Conservation (phyloP, 345 rosid species). For the Firmiana major region DNA sequence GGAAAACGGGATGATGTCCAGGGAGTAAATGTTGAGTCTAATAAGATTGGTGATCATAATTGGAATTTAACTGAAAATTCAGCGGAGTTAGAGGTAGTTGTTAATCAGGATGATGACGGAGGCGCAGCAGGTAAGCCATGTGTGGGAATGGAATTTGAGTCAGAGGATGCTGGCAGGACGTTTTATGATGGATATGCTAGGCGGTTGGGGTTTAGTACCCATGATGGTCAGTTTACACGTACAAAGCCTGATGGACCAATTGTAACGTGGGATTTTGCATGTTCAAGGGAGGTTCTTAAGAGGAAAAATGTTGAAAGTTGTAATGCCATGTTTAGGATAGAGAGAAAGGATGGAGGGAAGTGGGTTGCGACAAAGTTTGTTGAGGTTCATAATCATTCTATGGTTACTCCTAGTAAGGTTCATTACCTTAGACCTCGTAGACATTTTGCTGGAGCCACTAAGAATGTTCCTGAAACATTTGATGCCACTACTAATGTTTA, state of each 20-base stretch:
- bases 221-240: conserved; percentile 52
- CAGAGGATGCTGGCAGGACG: conserved; percentile 48
- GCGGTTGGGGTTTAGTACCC: conserved; percentile 43
- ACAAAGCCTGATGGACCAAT: conserved; percentile 61
- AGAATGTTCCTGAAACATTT: conserved; percentile 30
- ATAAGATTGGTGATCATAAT: not conserved
- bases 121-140: conserved; percentile 25
- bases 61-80: conserved; percentile 9
- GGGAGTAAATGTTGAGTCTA: not conserved
- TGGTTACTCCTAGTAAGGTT: conserved; percentile 37
- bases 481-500: conserved; percentile 35
- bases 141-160: conserved; percentile 57
- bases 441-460: conserved; percentile 50
- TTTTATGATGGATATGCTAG: conserved; percentile 51
- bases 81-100: not conserved
- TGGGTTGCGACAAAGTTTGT: conserved; percentile 57
- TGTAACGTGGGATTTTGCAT: conserved; percentile 50
- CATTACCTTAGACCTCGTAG: conserved; percentile 52
- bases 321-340: conserved; percentile 59
- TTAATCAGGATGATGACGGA: conserved; percentile 22
- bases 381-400: conserved; percentile 61
- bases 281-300: conserved; percentile 50
- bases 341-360: conserved; percentile 40
- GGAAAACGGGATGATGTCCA: conserved; percentile 7
- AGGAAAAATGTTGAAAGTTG: conserved; percentile 56